phyloP scores from a whole-genome alignment of 2,329 filamentous ascomycete species.

The Fusarium succisae region DNA sequence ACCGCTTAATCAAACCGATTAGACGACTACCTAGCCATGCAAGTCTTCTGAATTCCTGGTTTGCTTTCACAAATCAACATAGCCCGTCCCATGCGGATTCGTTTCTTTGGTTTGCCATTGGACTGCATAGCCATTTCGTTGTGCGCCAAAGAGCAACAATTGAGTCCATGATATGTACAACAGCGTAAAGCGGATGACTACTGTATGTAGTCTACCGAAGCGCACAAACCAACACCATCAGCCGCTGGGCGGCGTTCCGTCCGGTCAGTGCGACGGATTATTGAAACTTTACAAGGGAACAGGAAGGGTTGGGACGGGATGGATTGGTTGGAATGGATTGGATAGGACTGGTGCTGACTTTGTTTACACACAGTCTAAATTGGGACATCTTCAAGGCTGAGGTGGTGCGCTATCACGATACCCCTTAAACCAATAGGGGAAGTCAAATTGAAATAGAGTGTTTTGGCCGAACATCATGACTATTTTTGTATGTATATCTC shows the following conservation, averaged over 20 bases:
- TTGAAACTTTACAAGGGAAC: conserved; percentile 15
- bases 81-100: conserved; percentile 9
- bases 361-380: conserved; percentile 16
- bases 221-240: conserved; percentile 6
- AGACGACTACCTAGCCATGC: neutral
- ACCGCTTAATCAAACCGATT: conserved; percentile 4
- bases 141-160: conserved; percentile 7
- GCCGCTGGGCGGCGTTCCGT: conserved; percentile 21
- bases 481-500: conserved; percentile 9
- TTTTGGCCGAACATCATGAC: conserved; percentile 10
- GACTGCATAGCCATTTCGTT: conserved; percentile 8
- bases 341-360: conserved; percentile 1
- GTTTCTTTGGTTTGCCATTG: conserved; percentile 16
- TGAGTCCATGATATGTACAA: conserved; percentile 1
- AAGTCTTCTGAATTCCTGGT: conserved; percentile 2
- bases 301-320: conserved; percentile 14
- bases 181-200: conserved; percentile 7
- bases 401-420: conserved; percentile 34
- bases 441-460: conserved; percentile 8
- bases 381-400: conserved; percentile 32
- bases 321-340: conserved; percentile 21
- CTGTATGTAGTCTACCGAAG: conserved; percentile 10
- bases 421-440: conserved; percentile 6
- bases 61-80: conserved; percentile 6
- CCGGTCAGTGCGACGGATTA: conserved; percentile 30